Evolutionary conservation across 768 basidiomycete genomes (phyloP).

Genomic region (Lentinula sp.): DNA sequence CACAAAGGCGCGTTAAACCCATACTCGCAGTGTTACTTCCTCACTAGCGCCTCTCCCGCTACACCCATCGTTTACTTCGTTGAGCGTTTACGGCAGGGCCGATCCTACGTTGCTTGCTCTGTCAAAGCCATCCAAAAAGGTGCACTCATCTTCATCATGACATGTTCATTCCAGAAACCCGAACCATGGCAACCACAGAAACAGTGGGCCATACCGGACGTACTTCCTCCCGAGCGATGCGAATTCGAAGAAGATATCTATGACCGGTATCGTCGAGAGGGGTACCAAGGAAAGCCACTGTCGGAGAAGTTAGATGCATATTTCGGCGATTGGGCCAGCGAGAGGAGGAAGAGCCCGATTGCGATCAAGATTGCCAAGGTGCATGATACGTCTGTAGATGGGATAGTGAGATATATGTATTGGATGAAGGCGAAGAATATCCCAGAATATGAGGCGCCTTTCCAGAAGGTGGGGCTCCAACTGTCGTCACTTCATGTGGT

Average conservation of each 20-base stretch:
- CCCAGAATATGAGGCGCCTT: conserved; percentile 60
- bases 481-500: background rate
- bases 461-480: conserved; percentile 57
- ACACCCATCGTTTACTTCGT: conserved; percentile 76
- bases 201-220: conserved; percentile 62
- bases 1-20: conserved; percentile 5
- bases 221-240: conserved; percentile 56
- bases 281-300: background rate
- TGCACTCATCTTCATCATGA: conserved; percentile 45
- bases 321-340: conserved; percentile 33
- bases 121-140: conserved; percentile 57
- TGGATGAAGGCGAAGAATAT: conserved; percentile 78
- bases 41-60: conserved; percentile 66
- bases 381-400: conserved; percentile 35
- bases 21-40: conserved; percentile 66
- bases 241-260: conserved; percentile 46
- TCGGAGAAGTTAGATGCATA: background rate
- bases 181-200: conserved; percentile 70
- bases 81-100: conserved; percentile 68
- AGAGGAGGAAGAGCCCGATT: conserved; percentile 64
- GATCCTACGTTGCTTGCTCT: conserved; percentile 63
- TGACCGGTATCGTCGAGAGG: conserved; percentile 2
- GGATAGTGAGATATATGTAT: conserved; percentile 51
- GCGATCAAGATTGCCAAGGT: conserved; percentile 51
- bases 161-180: conserved; percentile 79